These are phyloP conservation scores for Coemansia sp. DNA, from an alignment of 192 early-diverging fungal genomes.

Conservation along the genomic window DNA sequence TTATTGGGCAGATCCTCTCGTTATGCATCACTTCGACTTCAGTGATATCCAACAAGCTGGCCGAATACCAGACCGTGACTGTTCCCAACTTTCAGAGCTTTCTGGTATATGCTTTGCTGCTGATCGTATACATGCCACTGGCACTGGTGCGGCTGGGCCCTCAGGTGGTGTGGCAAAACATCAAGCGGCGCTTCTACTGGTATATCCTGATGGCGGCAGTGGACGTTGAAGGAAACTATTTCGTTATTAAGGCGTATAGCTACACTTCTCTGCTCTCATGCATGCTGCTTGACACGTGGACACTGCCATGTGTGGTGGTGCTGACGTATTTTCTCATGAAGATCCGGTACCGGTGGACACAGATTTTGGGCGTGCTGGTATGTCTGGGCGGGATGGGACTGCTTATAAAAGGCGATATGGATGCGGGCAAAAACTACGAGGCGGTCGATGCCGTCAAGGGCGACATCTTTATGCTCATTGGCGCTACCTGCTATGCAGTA, in stretches of 20 bases:
- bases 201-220: slow-evolving; percentile 63
- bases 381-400: slow-evolving; percentile 68
- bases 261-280: slow-evolving; percentile 75
- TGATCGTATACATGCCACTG: slow-evolving; percentile 53
- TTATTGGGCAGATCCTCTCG: slow-evolving; percentile 65
- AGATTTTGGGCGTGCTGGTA: slow-evolving; percentile 68
- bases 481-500: slow-evolving; percentile 72
- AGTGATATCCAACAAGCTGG: slow-evolving; percentile 63
- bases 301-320: slow-evolving; percentile 71
- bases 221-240: slow-evolving; percentile 82
- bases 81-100: slow-evolving; percentile 72
- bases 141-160: slow-evolving; percentile 43
- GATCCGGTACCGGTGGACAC: slow-evolving; percentile 62
- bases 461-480: slow-evolving; percentile 69
- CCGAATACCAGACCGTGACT: slow-evolving; percentile 53
- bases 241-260: slow-evolving; percentile 72
- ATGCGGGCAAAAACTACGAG: slow-evolving; percentile 58
- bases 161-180: slow-evolving; percentile 40
- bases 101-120: slow-evolving; percentile 60
- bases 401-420: slow-evolving; percentile 65
- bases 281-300: slow-evolving; percentile 78
- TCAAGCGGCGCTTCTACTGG: slow-evolving; percentile 46
- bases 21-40: slow-evolving; percentile 76
- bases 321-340: slow-evolving; percentile 64
- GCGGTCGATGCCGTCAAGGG: slow-evolving; percentile 62